These are phyloP conservation scores for Scedosporium minutisporum DNA, from an alignment of 2,329 filamentous ascomycete species.

Conservation along the genomic window DNA sequence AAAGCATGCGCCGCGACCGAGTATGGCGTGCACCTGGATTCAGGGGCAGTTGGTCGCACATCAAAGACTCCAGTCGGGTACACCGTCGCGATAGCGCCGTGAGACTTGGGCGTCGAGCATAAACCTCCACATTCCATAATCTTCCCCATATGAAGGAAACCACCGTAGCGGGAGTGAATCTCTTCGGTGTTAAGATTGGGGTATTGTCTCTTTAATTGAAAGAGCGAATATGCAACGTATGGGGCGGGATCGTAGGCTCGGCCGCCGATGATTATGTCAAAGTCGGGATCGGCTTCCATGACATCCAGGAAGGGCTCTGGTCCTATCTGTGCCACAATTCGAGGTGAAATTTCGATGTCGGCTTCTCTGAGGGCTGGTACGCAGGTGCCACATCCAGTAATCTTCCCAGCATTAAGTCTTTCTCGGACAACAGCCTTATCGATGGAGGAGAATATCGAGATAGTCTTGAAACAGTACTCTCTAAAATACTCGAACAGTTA, in stretches of 20 bases:
- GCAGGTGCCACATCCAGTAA: constrained; percentile 27
- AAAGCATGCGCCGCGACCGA: constrained; percentile 43
- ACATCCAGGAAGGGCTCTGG: constrained; percentile 33
- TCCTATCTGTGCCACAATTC: constrained; percentile 36
- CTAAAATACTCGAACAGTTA: constrained; percentile 9
- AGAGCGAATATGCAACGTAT: constrained; percentile 24
- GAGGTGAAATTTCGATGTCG: constrained; percentile 25
- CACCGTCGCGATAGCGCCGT: constrained; percentile 29
- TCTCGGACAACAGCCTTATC: constrained; percentile 21
- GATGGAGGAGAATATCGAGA: constrained; percentile 29
- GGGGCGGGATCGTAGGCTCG: constrained; percentile 31
- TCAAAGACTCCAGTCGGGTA: constrained; percentile 34
- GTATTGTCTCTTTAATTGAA: constrained; percentile 9
- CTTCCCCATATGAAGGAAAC: constrained; percentile 41
- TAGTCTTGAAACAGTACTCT: constrained; percentile 18
- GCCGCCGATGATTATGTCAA: constrained; percentile 38
- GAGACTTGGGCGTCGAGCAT: constrained; percentile 37
- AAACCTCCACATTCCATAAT: constrained; percentile 42
- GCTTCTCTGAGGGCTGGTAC: constrained; percentile 27
- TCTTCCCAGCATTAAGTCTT: constrained; percentile 17
- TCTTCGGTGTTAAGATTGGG: not conserved
- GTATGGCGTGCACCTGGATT: constrained; percentile 32
- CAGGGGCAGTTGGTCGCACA: constrained; percentile 28
- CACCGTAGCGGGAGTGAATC: constrained; percentile 17
- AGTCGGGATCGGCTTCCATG: constrained; percentile 29